These are phyloP conservation scores for Davidsoniella australis DNA, from an alignment of 2,329 filamentous ascomycete species.

Conservation along the genomic window DNA sequence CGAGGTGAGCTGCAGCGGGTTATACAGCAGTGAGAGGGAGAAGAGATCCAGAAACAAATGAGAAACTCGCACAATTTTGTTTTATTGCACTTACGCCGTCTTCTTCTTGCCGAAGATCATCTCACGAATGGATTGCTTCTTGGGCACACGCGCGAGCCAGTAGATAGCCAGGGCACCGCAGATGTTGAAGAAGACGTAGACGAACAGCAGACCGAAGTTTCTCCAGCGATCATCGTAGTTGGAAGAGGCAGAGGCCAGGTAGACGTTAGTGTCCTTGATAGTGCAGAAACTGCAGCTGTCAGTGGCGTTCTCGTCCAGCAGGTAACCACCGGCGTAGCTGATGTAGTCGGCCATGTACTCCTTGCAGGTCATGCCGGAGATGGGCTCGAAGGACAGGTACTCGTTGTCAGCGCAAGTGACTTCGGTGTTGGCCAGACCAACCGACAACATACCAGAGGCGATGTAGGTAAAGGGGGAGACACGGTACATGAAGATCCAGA, in stretches of 20 bases:
- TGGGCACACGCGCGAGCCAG: conserved; percentile 34
- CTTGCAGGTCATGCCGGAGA: conserved; percentile 37
- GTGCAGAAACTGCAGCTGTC: conserved; percentile 38
- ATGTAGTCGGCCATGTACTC: conserved; percentile 41
- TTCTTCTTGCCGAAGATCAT: conserved; percentile 19
- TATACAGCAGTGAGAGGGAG: background rate
- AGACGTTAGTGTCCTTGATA: conserved; percentile 33
- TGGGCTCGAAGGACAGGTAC: conserved; percentile 47
- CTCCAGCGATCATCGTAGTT: conserved; percentile 46
- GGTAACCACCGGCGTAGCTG: conserved; percentile 29
- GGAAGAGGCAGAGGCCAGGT: conserved; percentile 30
- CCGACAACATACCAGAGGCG: conserved; percentile 52
- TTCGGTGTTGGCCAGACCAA: conserved; percentile 47
- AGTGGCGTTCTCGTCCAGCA: conserved; percentile 31
- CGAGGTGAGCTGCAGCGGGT: conserved; percentile 7
- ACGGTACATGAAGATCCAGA: conserved; percentile 78
- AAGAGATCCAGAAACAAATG: background rate
- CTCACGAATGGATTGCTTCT: conserved; percentile 18
- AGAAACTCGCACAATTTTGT: background rate
- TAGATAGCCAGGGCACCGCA: conserved; percentile 36
- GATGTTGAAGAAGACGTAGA: conserved; percentile 43
- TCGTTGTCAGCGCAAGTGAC: conserved; percentile 57
- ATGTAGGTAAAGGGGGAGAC: conserved; percentile 72
- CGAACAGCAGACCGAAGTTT: conserved; percentile 48
- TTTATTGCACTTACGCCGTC: conserved; percentile 15